Base-by-base conservation (phyloP, 2,329 filamentous ascomycete species). In the Diaporthe citrichinensis region DNA sequence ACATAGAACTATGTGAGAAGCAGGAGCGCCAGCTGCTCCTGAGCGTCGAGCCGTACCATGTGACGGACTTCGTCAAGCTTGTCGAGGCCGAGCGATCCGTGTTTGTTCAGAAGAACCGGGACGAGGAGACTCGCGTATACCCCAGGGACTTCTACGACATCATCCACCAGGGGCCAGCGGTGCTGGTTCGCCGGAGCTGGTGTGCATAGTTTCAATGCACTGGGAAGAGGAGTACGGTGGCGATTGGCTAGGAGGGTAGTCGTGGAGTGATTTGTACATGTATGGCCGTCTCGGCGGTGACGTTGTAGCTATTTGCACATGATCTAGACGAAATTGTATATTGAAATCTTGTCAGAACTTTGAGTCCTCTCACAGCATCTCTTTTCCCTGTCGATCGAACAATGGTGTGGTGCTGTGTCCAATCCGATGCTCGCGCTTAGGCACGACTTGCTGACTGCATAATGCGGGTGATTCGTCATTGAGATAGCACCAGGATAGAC, bases 401-500 rank as follows among this genome's bases (percentile, higher is more conserved):
- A 34, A 44, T 4, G 15, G 41, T 34, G 61, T 51, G 61, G 8
- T 23, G 4, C 41, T 9, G n/a, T n/a, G 17, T 2, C 41, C 61
- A 67, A 67, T 67, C 44, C 12, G 41, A 14, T n/a, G 28, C 44
- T 34, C 20, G 44, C 17, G 28, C 17, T 17, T 49, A 20, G 20
- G 20, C 44, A 28, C 28, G 28, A 51, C 28, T 51, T 67, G 61
- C 51, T 67, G 61, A 67, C 61, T 67, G 61, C 61, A 67, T 31
- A 2, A 67, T 31, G 36, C n/a, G 39, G 39, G 59, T 23, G 17
- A 14, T 25, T 44, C 36, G 14, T 44, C 59, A 28, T 44, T 44
- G 28, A 49, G 39, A 23, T 36, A 49, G 44, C 28, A 15, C 15
- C 6, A 10, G 17, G 17, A 14, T 28, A 62, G n/a, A 31, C 39